These are phyloP conservation scores for Globisporangium carolinianum DNA, from an alignment of 352 stramenopile genomes.

Conservation along the genomic window DNA sequence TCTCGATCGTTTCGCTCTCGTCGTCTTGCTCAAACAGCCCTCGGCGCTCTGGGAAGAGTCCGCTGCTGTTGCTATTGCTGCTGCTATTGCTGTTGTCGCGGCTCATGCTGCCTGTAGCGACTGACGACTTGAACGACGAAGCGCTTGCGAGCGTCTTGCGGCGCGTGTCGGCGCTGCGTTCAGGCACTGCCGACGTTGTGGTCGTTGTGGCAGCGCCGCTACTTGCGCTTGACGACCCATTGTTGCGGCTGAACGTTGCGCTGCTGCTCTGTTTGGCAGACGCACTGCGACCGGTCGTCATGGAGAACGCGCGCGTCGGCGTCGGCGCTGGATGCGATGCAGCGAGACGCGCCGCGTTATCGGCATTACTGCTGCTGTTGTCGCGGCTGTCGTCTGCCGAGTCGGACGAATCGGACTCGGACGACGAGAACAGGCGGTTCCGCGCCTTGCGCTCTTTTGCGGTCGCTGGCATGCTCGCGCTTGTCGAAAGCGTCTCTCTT, in stretches of 20 bases:
- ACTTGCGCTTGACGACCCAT: neutral
- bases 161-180: neutral
- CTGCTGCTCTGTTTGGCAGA: slow-evolving; percentile 10
- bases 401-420: slow-evolving; percentile 14
- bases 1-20: slow-evolving; percentile 42
- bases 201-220: neutral
- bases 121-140: slow-evolving; percentile 9
- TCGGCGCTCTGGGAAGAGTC: slow-evolving; percentile 28
- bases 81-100: slow-evolving; percentile 7
- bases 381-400: slow-evolving; percentile 8
- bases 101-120: neutral
- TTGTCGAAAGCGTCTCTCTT: slow-evolving; percentile 4
- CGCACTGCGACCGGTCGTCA: slow-evolving; percentile 3
- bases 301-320: slow-evolving; percentile 6
- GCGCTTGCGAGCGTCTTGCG: slow-evolving; percentile 10
- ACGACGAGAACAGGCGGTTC: slow-evolving; percentile 17
- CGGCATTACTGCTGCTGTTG: neutral
- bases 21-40: slow-evolving; percentile 76
- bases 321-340: neutral
- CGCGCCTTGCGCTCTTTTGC: slow-evolving; percentile 13
- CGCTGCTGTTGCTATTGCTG: neutral
- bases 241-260: slow-evolving; percentile 2
- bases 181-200: neutral
- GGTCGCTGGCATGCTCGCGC: slow-evolving; percentile 3
- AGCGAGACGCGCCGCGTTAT: neutral